Conservation (phyloP, 768 basidiomycete genomes). For the Lactarius quietus region DNA sequence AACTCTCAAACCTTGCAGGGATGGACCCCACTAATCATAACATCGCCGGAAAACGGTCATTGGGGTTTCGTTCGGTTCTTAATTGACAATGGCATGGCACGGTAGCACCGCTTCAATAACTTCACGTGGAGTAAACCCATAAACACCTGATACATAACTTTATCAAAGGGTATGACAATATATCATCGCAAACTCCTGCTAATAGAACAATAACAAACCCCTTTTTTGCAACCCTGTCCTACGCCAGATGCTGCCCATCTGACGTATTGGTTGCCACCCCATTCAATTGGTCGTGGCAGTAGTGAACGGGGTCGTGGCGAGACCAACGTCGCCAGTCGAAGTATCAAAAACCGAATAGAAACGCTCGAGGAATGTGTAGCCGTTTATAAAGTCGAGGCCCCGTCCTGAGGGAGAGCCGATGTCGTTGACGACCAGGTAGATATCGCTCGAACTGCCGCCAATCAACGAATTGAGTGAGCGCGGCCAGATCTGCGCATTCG, state of each 20-base stretch:
- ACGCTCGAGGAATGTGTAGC: slow-evolving; percentile 36
- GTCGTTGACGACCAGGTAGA: slow-evolving; percentile 35
- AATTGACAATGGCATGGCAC: no score
- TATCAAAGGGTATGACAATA: background rate
- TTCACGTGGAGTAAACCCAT: background rate
- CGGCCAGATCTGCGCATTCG: slow-evolving; percentile 35
- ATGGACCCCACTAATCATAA: no score
- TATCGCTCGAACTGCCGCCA: slow-evolving; percentile 29
- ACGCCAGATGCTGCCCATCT: background rate
- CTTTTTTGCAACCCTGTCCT: background rate
- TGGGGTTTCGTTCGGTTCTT: no score
- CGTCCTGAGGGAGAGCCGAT: slow-evolving; percentile 28
- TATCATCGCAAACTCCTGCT: background rate
- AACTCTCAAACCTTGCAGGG: no score
- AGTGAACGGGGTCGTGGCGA: slow-evolving; percentile 37
- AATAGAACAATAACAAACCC: background rate
- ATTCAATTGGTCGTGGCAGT: slow-evolving; percentile 32
- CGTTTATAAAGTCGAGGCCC: slow-evolving; percentile 39
- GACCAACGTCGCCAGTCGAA: slow-evolving; percentile 32
- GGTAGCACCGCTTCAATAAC: no score
- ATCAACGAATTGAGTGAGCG: slow-evolving; percentile 32
- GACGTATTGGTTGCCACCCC: background rate
- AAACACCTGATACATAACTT: background rate
- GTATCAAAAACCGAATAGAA: slow-evolving; percentile 39
- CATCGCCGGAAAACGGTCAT: no score